Base-by-base conservation (phyloP, 2,329 filamentous ascomycete species). In the Davidsoniella australis region DNA sequence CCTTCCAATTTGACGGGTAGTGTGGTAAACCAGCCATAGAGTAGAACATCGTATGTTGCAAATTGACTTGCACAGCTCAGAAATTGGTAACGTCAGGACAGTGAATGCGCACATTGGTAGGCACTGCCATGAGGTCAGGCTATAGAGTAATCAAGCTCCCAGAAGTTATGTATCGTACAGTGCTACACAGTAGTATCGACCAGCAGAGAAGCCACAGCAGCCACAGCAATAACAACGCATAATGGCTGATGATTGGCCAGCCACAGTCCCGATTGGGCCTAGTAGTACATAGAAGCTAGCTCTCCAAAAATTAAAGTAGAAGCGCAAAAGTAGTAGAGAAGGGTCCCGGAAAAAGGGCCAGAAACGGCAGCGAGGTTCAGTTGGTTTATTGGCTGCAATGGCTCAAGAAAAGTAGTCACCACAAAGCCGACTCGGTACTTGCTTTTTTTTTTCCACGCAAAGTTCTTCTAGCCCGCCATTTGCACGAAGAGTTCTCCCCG, bases 251-350 rank as follows among this genome's bases (percentile, higher is more conserved):
- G 23, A 49, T 42, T 49, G 39, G 47, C 20, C 44, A 46, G 44
- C 44, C 44, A 46, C 44, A 46, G 44, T 8, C 36, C 44, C 17
- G 24, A 46, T 26, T 38, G 12, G 44, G 44, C 44, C 16, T 46
- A 46, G 44, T 36, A 37, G 20, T 20, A 20, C 20, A 20, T 20
- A 5, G 33, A 33, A 24, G 33, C 44, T 37, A 33, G 26, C 26
- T 33, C 26, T 33, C 8, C 3, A 6, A 33, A 33, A 33, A 33
- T 33, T 33, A 12, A 33, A 33, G 26, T 12, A 33, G 20, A 46
- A 46, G 44, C 26, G 26, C 44, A 45, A 44, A 44, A 45, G 43
- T 18, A 45, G 43, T 16, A 10, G 43, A 14, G 18, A 41, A 41
- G 40, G 17, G 40, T 17, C 17, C 40, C 9, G n/a, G 18, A 45